Conservation (phyloP, 2,329 filamentous ascomycete genomes). For the Neopestalotiopsis sp. region DNA sequence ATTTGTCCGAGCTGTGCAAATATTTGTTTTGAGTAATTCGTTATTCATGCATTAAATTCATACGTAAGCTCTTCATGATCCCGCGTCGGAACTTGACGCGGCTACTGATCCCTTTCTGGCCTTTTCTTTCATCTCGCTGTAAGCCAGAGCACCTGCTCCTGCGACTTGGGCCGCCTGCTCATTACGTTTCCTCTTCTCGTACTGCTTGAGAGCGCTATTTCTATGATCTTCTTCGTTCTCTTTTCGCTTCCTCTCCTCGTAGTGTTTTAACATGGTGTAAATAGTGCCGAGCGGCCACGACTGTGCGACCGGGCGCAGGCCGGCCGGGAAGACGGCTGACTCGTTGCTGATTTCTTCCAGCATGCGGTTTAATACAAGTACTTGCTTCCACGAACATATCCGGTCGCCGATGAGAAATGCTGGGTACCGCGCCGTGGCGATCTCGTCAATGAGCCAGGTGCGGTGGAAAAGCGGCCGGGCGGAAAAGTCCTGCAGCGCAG, state of each 20-base stretch:
- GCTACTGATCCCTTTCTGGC: slow-evolving; percentile 2
- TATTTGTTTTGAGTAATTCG: background rate
- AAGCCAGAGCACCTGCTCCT: slow-evolving; percentile 4
- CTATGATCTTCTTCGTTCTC: slow-evolving; percentile 18
- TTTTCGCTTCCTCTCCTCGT: slow-evolving; percentile 19
- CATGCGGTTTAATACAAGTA: slow-evolving; percentile 39
- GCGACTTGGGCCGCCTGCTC: slow-evolving; percentile 4
- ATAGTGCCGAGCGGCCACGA: slow-evolving; percentile 29
- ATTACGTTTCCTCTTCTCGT: slow-evolving; percentile 6
- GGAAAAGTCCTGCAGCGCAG: slow-evolving; percentile 36
- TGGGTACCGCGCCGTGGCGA: slow-evolving; percentile 39
- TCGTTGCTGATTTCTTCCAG: slow-evolving; percentile 43
- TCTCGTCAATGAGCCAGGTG: slow-evolving; percentile 43
- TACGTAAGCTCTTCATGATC: background rate
- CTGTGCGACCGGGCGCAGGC: slow-evolving; percentile 26
- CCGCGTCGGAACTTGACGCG: background rate
- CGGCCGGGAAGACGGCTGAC: slow-evolving; percentile 36
- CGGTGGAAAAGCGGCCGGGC: slow-evolving; percentile 40
- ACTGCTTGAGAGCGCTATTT: background rate
- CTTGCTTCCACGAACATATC: slow-evolving; percentile 43
- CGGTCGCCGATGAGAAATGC: slow-evolving; percentile 39
- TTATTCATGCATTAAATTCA: background rate
- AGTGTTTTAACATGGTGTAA: slow-evolving; percentile 22
- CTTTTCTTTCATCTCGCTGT: slow-evolving; percentile 6
- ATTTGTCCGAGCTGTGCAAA: too few relatives aligned